These are phyloP conservation scores for Leptographium flavum DNA, from an alignment of 2,329 filamentous ascomycete species.

Conservation along the genomic window DNA sequence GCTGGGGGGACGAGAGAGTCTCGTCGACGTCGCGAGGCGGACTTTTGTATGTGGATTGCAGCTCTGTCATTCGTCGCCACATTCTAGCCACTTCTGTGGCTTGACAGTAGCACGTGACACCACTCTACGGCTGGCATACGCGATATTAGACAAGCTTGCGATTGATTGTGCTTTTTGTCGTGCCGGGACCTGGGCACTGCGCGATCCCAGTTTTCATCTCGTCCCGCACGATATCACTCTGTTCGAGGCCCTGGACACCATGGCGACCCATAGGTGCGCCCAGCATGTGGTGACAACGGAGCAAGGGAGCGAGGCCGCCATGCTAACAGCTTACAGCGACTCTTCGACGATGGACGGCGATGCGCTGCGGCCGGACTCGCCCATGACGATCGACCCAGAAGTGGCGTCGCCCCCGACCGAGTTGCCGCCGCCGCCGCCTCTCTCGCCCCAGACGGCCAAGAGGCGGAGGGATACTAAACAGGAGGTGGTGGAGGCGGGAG, in stretches of 20 bases:
- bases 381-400: background rate
- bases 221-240: background rate
- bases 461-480: background rate
- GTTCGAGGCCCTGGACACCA: background rate
- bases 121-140: too few relatives aligned
- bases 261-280: background rate
- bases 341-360: background rate
- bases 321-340: background rate
- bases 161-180: too few relatives aligned
- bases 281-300: background rate
- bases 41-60: background rate
- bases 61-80: conserved; percentile 11
- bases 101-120: background rate
- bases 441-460: background rate
- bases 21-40: background rate
- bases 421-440: background rate
- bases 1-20: too few relatives aligned
- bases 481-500: too few relatives aligned
- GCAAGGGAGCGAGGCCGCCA: background rate
- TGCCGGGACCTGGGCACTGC: too few relatives aligned
- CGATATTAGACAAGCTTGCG: too few relatives aligned
- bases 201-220: too few relatives aligned
- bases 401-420: too few relatives aligned
- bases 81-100: conserved; percentile 11
- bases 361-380: background rate